Evolutionary conservation across 2,329 filamentous ascomycete species (phyloP).

Genomic region (Clonostachys byssicola): DNA sequence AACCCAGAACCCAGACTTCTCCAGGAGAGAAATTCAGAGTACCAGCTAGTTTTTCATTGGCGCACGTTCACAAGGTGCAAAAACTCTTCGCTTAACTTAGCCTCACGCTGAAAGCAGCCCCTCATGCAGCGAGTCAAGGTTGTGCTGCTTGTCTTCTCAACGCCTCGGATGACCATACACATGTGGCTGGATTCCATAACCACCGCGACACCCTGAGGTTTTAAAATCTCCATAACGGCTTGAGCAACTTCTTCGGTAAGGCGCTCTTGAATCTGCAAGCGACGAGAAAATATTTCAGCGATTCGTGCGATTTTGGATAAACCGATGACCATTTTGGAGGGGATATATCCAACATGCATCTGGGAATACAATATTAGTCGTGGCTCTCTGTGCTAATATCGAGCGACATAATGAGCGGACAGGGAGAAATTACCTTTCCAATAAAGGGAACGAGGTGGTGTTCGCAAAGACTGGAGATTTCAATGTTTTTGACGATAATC

Average conservation of each 20-base stretch:
- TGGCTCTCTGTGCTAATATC: background rate
- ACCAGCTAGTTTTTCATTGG: background rate
- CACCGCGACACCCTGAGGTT: conserved; percentile 93
- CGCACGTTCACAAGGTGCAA: conserved; percentile 72
- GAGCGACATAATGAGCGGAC: background rate
- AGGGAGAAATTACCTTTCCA: conserved; percentile 64
- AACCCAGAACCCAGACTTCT: too few relatives aligned
- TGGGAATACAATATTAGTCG: conserved; percentile 22
- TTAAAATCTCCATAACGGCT: conserved; percentile 86
- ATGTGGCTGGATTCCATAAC: conserved; percentile 96
- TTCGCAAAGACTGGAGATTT: conserved; percentile 91
- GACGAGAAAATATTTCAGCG: conserved; percentile 91
- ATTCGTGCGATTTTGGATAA: conserved; percentile 94
- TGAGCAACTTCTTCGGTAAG: conserved; percentile 94
- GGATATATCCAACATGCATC: conserved; percentile 99
- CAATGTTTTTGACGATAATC: conserved; percentile 96
- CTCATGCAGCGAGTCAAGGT: conserved; percentile 98
- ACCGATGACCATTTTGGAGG: conserved; percentile 83
- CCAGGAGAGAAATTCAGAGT: too few relatives aligned
- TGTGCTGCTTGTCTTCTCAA: conserved; percentile 80
- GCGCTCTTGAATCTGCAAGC: conserved; percentile 92
- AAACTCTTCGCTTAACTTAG: conserved; percentile 94
- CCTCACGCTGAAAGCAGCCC: conserved; percentile 88
- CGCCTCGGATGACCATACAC: conserved; percentile 99
- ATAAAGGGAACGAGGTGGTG: conserved; percentile 96